These are phyloP conservation scores for Cystobasidium tubakii DNA, from an alignment of 768 basidiomycete species.

Conservation along the genomic window DNA sequence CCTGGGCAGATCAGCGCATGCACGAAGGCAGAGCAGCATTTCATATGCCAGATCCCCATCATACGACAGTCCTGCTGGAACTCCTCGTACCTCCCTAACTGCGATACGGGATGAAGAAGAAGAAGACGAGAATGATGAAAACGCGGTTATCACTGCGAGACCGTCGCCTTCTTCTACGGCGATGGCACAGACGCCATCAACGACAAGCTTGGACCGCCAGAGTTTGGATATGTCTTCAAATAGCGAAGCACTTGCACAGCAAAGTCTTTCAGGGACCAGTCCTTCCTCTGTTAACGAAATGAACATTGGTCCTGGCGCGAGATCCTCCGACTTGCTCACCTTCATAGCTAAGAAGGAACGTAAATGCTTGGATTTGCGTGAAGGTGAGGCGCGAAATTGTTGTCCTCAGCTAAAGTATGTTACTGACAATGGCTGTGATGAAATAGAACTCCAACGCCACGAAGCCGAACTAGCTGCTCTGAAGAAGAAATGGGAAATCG, in stretches of 20 bases:
- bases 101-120: not conserved
- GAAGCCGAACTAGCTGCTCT: constrained; percentile 41
- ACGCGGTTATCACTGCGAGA: not conserved
- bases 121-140: not conserved
- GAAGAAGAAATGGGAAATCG: constrained; percentile 44
- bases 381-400: constrained; percentile 39
- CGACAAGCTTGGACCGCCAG: not conserved
- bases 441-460: constrained; percentile 44
- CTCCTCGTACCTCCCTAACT: not conserved
- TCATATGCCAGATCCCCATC: constrained; percentile 31
- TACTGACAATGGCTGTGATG: no score
- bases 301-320: constrained; percentile 29
- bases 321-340: constrained; percentile 40
- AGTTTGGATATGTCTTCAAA: not conserved
- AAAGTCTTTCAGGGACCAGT: not conserved
- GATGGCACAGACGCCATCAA: not conserved
- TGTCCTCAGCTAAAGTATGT: not conserved
- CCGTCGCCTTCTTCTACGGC: no score
- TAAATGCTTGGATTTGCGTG: constrained; percentile 44
- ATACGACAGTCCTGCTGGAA: not conserved
- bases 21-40: constrained; percentile 26
- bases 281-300: constrained; percentile 17
- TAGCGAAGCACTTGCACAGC: constrained; percentile 2
- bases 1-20: constrained; percentile 28
- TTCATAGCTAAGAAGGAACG: constrained; percentile 47